Percentiles rank a stretch among this genome's conserved stretches.
phyloP scores from a whole-genome alignment of 2,329 filamentous ascomycete species.

The Delphinella strobiligena region DNA sequence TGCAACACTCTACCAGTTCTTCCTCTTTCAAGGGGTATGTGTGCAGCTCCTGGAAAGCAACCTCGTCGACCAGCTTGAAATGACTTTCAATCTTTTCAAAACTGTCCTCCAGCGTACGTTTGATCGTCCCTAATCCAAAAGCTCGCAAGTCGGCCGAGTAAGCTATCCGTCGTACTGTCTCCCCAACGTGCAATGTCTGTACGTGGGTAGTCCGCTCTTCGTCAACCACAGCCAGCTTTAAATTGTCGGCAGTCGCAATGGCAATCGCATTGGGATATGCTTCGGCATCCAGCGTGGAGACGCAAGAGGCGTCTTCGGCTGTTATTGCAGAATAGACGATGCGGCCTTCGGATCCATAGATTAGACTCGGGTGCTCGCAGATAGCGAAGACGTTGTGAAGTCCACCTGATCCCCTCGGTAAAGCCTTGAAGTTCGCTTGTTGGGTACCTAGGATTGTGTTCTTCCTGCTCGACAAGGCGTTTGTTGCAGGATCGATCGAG shows the following conservation, averaged over 20 bases:
- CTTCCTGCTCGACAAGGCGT: slow-evolving; percentile 58
- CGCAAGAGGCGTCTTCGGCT: slow-evolving; percentile 68
- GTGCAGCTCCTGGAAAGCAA: slow-evolving; percentile 69
- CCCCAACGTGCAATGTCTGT: slow-evolving; percentile 61
- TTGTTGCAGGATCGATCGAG: slow-evolving; percentile 50
- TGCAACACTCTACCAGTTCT: slow-evolving; percentile 77
- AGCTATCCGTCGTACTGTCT: slow-evolving; percentile 76
- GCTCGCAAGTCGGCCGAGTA: slow-evolving; percentile 69
- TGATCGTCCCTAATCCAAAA: slow-evolving; percentile 80
- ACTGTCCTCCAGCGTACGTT: slow-evolving; percentile 55
- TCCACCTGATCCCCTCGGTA: slow-evolving; percentile 54
- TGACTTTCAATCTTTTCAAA: slow-evolving; percentile 66
- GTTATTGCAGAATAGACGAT: slow-evolving; percentile 91
- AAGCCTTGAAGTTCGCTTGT: slow-evolving; percentile 66
- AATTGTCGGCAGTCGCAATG: slow-evolving; percentile 61
- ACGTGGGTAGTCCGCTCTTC: slow-evolving; percentile 80
- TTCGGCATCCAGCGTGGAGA: slow-evolving; percentile 71
- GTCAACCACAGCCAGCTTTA: slow-evolving; percentile 74
- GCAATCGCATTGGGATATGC: slow-evolving; percentile 73
- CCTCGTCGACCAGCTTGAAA: slow-evolving; percentile 85
- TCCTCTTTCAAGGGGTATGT: slow-evolving; percentile 51
- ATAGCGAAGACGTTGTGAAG: slow-evolving; percentile 80
- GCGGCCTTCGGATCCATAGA: slow-evolving; percentile 77
- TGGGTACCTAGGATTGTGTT: slow-evolving; percentile 77
- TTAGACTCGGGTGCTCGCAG: slow-evolving; percentile 85